Conservation (phyloP, 2,329 filamentous ascomycete genomes). For the Apiospora marii region DNA sequence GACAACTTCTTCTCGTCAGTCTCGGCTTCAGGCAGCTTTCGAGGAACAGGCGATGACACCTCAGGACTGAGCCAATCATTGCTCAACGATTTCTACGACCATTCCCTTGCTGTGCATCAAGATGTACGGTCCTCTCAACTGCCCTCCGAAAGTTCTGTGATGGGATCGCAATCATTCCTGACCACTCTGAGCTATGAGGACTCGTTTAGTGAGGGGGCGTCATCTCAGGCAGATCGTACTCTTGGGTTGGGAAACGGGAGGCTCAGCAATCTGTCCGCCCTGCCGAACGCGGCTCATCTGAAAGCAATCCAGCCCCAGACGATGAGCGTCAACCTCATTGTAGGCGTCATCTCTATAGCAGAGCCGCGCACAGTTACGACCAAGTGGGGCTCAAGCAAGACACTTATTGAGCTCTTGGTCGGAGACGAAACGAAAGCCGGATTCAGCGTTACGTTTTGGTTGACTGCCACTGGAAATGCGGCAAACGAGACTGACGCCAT, state of each 20-base stretch:
- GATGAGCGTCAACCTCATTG: conserved; percentile 83
- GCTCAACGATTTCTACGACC: conserved; percentile 75
- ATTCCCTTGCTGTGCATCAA: conserved; percentile 77
- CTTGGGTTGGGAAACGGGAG: conserved; percentile 44
- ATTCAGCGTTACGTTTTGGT: conserved; percentile 87
- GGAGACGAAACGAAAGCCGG: conserved; percentile 85
- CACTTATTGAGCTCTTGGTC: conserved; percentile 79
- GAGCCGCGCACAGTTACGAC: conserved; percentile 74
- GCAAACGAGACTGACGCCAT: conserved; percentile 26
- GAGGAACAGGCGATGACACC: conserved; percentile 30
- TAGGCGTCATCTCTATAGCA: conserved; percentile 76
- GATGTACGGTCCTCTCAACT: conserved; percentile 70
- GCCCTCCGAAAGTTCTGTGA: conserved; percentile 39
- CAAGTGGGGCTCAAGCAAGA: conserved; percentile 65
- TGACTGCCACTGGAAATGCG: conserved; percentile 51
- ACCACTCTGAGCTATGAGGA: conserved; percentile 42
- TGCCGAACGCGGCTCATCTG: conserved; percentile 74
- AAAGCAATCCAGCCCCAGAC: conserved; percentile 77
- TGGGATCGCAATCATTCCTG: conserved; percentile 47
- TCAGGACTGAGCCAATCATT: conserved; percentile 37
- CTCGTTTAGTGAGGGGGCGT: conserved; percentile 39
- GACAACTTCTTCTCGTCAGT: conserved; percentile 56
- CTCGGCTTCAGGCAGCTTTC: background rate
- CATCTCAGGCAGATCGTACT: conserved; percentile 31
- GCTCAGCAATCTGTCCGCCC: conserved; percentile 70